A percentile compares a stretch with the other conserved stretches of the same genome.
Conservation (phyloP, 208 protist species). For the Leishmania lainsoni region DNA sequence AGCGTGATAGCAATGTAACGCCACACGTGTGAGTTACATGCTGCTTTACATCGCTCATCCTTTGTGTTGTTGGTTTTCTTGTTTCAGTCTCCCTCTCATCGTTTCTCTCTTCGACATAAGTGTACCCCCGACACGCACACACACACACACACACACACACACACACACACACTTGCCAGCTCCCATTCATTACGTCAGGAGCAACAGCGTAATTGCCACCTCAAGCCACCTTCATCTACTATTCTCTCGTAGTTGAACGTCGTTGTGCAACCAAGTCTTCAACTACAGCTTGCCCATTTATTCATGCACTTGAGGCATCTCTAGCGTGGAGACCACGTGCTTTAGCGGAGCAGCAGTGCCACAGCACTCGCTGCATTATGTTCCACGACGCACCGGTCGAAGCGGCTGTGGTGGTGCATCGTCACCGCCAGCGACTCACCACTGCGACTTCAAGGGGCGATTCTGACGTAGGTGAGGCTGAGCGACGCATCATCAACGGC, state of each 20-base stretch:
- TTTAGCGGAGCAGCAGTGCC: background rate
- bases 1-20: background rate
- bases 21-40: background rate
- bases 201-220: background rate
- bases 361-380: slow-evolving; percentile 32
- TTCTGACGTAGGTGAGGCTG: slow-evolving; percentile 1
- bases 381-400: slow-evolving; percentile 75
- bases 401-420: slow-evolving; percentile 50
- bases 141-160: background rate
- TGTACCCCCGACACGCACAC: slow-evolving; percentile 1
- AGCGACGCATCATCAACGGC: slow-evolving; percentile 12
- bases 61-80: background rate
- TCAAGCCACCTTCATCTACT: background rate
- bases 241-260: background rate
- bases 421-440: slow-evolving; percentile 20
- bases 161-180: slow-evolving; percentile 5
- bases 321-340: background rate
- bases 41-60: background rate
- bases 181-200: background rate
- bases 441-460: background rate
- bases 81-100: background rate
- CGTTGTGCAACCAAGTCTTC: background rate
- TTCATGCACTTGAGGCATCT: background rate
- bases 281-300: background rate
- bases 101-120: background rate